phyloP scores from a whole-genome alignment of 805 yeast species.

The Blastobotrys parvus region DNA sequence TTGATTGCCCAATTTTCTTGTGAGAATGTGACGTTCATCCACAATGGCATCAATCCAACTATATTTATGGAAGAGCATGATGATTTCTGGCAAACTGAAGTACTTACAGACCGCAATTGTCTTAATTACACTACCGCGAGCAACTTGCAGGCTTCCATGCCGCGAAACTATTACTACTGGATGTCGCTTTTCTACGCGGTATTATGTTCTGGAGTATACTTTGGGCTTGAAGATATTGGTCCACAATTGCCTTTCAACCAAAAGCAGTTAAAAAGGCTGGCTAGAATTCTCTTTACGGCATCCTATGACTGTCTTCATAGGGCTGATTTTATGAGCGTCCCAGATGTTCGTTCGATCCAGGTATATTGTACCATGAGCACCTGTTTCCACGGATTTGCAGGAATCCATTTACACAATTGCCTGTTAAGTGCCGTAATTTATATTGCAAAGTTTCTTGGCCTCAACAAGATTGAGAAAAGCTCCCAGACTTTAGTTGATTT shows the following conservation, averaged over 20 bases:
- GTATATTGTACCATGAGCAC: constrained; percentile 1
- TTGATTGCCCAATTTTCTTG: neutral
- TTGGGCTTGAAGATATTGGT: neutral
- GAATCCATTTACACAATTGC: neutral
- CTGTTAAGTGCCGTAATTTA: constrained; percentile 1
- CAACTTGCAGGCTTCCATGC: neutral
- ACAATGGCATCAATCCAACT: neutral
- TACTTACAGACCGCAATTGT: neutral
- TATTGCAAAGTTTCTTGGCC: neutral
- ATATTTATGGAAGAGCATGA: too few species aligned
- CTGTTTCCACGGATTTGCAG: neutral
- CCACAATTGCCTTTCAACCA: neutral
- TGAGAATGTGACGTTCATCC: neutral
- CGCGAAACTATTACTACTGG: neutral
- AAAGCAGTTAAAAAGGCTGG: neutral
- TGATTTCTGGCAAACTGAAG: neutral
- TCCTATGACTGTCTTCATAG: constrained; percentile 2
- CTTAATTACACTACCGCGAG: neutral
- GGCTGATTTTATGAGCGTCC: constrained; percentile 1
- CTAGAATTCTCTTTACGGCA: neutral
- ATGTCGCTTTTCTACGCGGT: neutral
- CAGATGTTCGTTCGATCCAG: constrained; percentile 3
- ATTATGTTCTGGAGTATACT: neutral
- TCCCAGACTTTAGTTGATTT: neutral
- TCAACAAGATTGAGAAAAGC: constrained; percentile 1